These are phyloP conservation scores for Botryotinia convoluta DNA, from an alignment of 2,329 filamentous ascomycete genomes.

Conservation along the genomic window DNA sequence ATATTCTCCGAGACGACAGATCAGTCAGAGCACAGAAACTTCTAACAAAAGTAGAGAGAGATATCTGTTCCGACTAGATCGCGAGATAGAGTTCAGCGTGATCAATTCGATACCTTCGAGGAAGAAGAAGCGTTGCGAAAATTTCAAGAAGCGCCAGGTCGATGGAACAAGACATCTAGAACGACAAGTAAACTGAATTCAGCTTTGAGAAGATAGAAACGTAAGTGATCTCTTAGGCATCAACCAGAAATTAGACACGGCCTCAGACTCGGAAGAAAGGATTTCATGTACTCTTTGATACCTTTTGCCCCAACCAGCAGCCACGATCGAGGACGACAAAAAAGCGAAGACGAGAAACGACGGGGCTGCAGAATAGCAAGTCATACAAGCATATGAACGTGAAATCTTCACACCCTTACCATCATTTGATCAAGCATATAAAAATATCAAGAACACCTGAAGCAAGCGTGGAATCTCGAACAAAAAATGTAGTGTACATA, in stretches of 20 bases:
- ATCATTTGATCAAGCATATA: not conserved
- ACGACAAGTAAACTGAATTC: not conserved
- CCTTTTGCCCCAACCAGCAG: too few relatives aligned
- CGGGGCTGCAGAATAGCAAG: not conserved
- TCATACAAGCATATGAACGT: not conserved
- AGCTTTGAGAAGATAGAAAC: not conserved
- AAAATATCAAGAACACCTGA: fast-evolving
- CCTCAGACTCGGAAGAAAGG: not conserved
- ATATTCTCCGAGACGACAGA: fast-evolving
- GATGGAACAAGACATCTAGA: not conserved
- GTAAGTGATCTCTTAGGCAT: too few relatives aligned
- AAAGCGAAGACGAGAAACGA: not conserved
- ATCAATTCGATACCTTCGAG: not conserved
- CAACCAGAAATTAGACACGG: too few relatives aligned
- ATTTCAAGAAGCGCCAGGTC: not conserved
- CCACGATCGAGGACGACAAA: not conserved
- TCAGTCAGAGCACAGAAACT: fast-evolving
- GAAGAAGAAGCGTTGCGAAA: not conserved
- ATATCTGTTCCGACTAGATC: not conserved
- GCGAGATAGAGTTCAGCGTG: fast-evolving
- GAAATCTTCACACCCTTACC: not conserved
- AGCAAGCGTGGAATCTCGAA: not conserved
- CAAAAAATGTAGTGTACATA: not conserved
- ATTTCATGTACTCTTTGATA: not conserved
- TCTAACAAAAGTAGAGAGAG: fast-evolving